Base-by-base conservation (phyloP, 1,139 yeast species). In the Blastobotrys serpentis region DNA sequence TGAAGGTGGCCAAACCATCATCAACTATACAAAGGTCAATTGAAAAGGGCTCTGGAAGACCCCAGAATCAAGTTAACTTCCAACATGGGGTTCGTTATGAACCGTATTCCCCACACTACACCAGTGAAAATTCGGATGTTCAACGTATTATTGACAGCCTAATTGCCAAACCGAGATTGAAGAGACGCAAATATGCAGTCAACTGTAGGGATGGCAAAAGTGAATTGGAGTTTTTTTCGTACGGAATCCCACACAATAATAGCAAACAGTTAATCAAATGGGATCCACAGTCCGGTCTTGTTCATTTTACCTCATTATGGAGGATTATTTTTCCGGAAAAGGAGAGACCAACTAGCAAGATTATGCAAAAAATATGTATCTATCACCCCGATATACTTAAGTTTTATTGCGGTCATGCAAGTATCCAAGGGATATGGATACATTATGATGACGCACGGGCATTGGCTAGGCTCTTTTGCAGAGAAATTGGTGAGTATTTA, bases 271-370 rank as follows among this genome's bases (percentile, higher is more conserved):
- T 11, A 6, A 17, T 33, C 7, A 14, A 17, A 10, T 33, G 37
- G 37, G 37, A 33, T 3, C 22, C 21, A 6, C 7, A 33, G 8
- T 14, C 19, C 4, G 37, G 37, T 3, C 13, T 16, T 8, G 37
- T 33, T 4, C 37, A 33, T 33, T 33, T 33, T 14, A n/a, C 37
- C 4, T 21, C 37, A 14, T n/a, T 33, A 33, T 33, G 37, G 37
- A 14, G 18, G 21, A 6, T 33, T 14, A 33, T 33, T 10, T n/a
- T n/a, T n/a, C n/a, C n/a, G n/a, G 13, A 8, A 4, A 17, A n/a
- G 4, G 10, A 11, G 21, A 33, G 11, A 16, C 19, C 37, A 5
- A 6, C 8, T 14, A 7, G 8, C 8, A 21, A 33, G 18, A 7
- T 4, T 4, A 33, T 10, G 13, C 14, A 8, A 8, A 33, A n/a